Base-by-base conservation (phyloP, 306 rosid genomes). In the Cajanus cajan region DNA sequence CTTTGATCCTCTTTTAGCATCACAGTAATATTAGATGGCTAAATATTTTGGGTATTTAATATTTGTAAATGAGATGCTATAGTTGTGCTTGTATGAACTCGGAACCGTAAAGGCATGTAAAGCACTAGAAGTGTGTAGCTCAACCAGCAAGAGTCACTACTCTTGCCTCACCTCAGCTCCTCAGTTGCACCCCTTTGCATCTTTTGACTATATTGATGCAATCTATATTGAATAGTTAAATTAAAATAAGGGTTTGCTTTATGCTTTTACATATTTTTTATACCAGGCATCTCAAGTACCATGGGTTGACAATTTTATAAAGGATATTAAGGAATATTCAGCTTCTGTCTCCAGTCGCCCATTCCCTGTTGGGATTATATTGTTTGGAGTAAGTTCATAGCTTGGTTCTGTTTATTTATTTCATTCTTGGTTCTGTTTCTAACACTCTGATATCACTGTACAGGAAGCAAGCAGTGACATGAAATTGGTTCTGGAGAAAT, bases 361-460 rank as follows among this genome's bases (percentile, higher is more conserved):
- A 44, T 86, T 76, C 44, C 89, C 87, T 21, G 64, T 44, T 48
- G 87, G 85, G 45, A 78, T 86, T 39, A 75, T 86, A 41, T 67
- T 86, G 80, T 83, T 86, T 76, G 87, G 89, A 68, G 89, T 86
- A 84, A 80, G 85, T 77, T 58, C 50, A 52, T 64, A 28, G 68
- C 68, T 39, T 43, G n/a, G n/a, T n/a, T n/a, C n/a, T n/a, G n/a
- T 55, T 54, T 40, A 62, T 43, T 57, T 66, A 37, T 50, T 57
- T 37, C 0, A 43, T 64, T 83, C 55, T 45, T 44, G 59, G 64
- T 28, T 83, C 12, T 41, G 78, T 25, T 62, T 8, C 51, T 71
- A 31, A 83, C 75, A 44, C 59, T 47, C 41, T 52, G 71, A 77
- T 82, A 62, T 77, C 61, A 54, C 28, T 48, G 18, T 21, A n/a